phyloP scores from a whole-genome alignment of 371 early-diverging fungal genomes.

The Mortierella polycephala region DNA sequence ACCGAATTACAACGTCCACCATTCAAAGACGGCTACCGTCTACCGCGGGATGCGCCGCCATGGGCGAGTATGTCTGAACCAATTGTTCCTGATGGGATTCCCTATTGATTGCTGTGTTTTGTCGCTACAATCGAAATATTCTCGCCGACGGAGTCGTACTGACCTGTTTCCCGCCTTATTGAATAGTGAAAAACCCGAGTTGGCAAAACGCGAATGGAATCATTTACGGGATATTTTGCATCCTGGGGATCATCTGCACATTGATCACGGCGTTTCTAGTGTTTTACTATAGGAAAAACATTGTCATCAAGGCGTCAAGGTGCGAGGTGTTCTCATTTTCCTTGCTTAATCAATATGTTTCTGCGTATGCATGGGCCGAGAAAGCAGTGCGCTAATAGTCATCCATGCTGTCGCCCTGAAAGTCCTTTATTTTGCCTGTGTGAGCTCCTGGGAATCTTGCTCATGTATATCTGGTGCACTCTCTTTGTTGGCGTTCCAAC shows the following conservation, averaged over 20 bases:
- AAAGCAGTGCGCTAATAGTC: too few relatives aligned
- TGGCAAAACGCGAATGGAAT: slow-evolving; percentile 9
- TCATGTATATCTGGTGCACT: slow-evolving; percentile 11
- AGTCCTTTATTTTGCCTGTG: slow-evolving; percentile 26
- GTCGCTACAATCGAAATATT: too few relatives aligned
- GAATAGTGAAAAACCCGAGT: slow-evolving; percentile 18
- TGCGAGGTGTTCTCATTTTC: neutral
- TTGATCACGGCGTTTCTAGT: slow-evolving; percentile 4
- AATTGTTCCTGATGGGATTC: neutral
- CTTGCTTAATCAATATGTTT: neutral
- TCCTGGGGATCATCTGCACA: neutral
- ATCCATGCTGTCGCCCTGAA: neutral
- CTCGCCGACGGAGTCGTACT: neutral
- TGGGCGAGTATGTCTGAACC: slow-evolving; percentile 14
- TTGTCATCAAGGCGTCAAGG: slow-evolving; percentile 33
- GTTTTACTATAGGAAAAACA: slow-evolving; percentile 10
- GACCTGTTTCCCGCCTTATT: neutral
- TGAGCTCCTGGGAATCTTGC: slow-evolving; percentile 18
- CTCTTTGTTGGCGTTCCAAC: slow-evolving; percentile 16
- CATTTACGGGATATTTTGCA: slow-evolving; percentile 4
- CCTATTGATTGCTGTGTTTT: too few relatives aligned
- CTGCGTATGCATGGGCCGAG: neutral
- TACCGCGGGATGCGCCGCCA: slow-evolving; percentile 13
- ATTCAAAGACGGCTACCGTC: slow-evolving; percentile 5
- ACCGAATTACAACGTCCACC: neutral